A percentile compares a stretch with the other conserved stretches of the same genome.
Conservation (phyloP, 768 basidiomycete genomes). For the Leucocoprinus leucothites region DNA sequence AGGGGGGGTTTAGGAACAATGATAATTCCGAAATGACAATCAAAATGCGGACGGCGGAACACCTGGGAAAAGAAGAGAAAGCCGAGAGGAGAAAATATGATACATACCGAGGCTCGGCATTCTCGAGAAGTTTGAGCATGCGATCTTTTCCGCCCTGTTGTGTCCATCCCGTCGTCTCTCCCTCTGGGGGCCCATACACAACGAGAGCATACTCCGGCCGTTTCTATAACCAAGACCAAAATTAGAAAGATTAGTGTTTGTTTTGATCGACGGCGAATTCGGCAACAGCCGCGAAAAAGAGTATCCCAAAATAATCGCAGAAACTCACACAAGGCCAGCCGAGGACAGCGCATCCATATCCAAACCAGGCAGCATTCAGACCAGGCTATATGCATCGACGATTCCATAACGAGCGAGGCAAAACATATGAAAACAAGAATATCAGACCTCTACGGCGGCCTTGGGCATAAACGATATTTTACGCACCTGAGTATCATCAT, state of each 20-base stretch:
- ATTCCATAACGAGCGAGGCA: slow-evolving; percentile 9
- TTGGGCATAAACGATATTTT: not conserved
- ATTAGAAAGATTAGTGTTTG: slow-evolving; percentile 24
- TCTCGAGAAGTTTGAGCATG: not conserved
- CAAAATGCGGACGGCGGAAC: not conserved
- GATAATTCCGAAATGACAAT: not conserved
- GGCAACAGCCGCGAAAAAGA: slow-evolving; percentile 17
- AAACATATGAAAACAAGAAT: too few relatives aligned
- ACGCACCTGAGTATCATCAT: slow-evolving; percentile 22
- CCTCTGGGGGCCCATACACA: slow-evolving; percentile 5
- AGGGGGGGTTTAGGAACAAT: not conserved
- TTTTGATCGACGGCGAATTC: slow-evolving; percentile 26
- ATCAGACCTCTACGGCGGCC: too few relatives aligned
- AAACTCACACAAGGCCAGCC: slow-evolving; percentile 29
- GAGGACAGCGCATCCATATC: slow-evolving; percentile 25
- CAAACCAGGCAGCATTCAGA: slow-evolving; percentile 27
- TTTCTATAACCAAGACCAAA: slow-evolving; percentile 34
- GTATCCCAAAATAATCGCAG: not conserved
- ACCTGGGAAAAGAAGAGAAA: not conserved
- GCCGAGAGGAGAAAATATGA: not conserved
- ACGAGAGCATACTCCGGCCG: slow-evolving; percentile 16
- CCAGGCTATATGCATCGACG: not conserved
- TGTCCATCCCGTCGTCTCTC: not conserved
- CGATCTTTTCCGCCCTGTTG: not conserved
- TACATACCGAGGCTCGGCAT: slow-evolving; percentile 11